Conservation (phyloP, 1,284 basidiomycete genomes). For the Athelia psychrophila region DNA sequence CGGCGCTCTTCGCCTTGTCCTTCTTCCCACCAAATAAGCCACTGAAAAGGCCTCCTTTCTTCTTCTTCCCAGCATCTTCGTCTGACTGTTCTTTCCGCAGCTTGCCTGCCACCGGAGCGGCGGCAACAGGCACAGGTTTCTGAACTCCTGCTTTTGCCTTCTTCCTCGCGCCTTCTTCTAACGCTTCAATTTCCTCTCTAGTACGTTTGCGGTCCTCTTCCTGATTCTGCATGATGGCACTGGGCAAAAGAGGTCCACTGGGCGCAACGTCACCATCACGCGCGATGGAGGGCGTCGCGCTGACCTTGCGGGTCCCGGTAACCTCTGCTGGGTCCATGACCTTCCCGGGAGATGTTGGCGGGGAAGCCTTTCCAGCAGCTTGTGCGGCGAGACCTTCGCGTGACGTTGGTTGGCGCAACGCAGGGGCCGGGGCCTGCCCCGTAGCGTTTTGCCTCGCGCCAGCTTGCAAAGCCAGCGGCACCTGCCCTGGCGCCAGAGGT, state of each 20-base stretch:
- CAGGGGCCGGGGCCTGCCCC: constrained; percentile 15
- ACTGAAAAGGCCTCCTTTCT: constrained; percentile 63
- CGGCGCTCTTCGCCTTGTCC: constrained; percentile 59
- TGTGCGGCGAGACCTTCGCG: constrained; percentile 34
- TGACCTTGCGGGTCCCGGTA: constrained; percentile 71
- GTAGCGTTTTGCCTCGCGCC: constrained; percentile 27
- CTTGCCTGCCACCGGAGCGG: constrained; percentile 38
- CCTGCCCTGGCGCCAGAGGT: constrained; percentile 14
- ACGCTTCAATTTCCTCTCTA: constrained; percentile 57
- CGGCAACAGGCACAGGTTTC: constrained; percentile 11
- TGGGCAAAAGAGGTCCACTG: constrained; percentile 38
- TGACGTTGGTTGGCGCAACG: constrained; percentile 31
- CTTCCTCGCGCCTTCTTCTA: constrained; percentile 58
- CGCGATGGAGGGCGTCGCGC: constrained; percentile 74
- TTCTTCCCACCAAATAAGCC: constrained; percentile 79
- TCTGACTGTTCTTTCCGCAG: constrained; percentile 60
- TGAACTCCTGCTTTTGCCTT: constrained; percentile 34
- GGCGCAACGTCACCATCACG: constrained; percentile 41
- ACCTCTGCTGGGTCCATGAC: constrained; percentile 52
- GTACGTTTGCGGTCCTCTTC: constrained; percentile 58
- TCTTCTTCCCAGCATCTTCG: constrained; percentile 33
- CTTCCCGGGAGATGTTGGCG: constrained; percentile 22
- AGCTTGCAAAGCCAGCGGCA: constrained; percentile 11
- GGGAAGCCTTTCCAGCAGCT: constrained; percentile 4
- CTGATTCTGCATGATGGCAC: constrained; percentile 44